Conservation (phyloP, 1,284 basidiomycete genomes). For the Puccinia brachypodii region DNA sequence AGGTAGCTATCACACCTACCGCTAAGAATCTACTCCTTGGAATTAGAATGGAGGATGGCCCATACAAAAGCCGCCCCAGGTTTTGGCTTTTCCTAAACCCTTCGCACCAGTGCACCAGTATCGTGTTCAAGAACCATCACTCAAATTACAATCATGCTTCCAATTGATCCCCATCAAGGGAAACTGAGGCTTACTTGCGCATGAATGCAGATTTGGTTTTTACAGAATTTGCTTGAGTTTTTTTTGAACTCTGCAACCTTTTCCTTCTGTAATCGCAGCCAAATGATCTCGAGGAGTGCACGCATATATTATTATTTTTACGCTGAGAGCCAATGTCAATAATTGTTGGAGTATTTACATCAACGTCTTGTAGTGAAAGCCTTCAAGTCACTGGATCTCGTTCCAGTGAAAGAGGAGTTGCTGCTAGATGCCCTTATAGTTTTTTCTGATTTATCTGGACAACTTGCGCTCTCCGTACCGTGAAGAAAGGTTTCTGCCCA, state of each 20-base stretch:
- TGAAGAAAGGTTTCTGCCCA: conserved; percentile 40
- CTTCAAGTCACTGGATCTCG: conserved; percentile 23
- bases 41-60: too few species aligned
- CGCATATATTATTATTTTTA: background rate
- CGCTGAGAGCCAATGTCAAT: background rate
- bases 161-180: too few species aligned
- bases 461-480: background rate
- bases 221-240: background rate
- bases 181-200: background rate
- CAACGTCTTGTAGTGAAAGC: conserved; percentile 8
- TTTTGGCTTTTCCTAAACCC: too few species aligned
- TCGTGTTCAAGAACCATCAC: too few species aligned
- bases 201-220: background rate
- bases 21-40: too few species aligned
- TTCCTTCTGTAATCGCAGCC: background rate
- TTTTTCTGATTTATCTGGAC: background rate
- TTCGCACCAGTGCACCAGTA: too few species aligned
- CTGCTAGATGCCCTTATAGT: conserved; percentile 1
- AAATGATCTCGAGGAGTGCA: background rate
- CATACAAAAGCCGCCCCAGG: too few species aligned
- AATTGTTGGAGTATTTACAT: background rate
- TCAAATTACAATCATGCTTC: too few species aligned
- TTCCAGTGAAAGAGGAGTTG: conserved; percentile 4
- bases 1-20: too few species aligned
- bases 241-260: background rate